A percentile compares a stretch with the other conserved stretches of the same genome.
phyloP scores from a whole-genome alignment of 495 filamentous ascomycete species.

The Evernia prunastri region DNA sequence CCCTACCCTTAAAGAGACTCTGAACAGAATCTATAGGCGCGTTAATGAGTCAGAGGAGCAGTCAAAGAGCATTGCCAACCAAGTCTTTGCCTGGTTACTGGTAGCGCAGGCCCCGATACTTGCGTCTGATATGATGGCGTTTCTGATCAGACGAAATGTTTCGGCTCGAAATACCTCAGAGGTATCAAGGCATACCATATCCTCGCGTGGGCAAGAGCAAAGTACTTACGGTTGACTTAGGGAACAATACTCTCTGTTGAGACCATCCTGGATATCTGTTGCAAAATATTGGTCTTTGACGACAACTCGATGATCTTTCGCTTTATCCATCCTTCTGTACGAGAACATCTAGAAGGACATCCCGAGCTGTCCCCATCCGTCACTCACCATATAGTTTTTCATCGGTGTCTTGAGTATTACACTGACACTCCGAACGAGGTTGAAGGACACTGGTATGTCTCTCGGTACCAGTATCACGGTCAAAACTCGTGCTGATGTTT shows the following conservation, averaged over 20 bases:
- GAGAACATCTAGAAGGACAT: constrained; percentile 4
- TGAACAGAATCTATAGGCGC: background rate
- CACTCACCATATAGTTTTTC: constrained; percentile 3
- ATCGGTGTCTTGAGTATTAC: constrained; percentile 2
- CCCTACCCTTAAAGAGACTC: background rate
- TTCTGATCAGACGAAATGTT: background rate
- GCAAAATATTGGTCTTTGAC: background rate
- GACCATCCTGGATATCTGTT: constrained; percentile 1
- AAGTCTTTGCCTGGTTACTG: background rate
- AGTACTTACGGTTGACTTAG: constrained; percentile 4
- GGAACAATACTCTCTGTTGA: constrained; percentile 6
- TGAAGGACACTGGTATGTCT: background rate
- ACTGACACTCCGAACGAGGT: background rate
- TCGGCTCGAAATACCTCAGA: background rate
- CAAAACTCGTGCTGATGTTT: constrained; percentile 1
- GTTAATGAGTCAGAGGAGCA: constrained; percentile 1
- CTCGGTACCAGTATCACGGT: background rate
- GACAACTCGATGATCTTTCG: constrained; percentile 2
- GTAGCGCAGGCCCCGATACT: constrained; percentile 1
- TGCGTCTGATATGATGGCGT: constrained; percentile 7
- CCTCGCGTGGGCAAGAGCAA: background rate
- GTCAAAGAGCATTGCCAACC: constrained; percentile 4
- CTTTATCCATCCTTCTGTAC: constrained; percentile 3
- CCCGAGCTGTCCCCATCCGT: background rate
- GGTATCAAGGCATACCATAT: background rate